phyloP scores from a whole-genome alignment of 352 stramenopile genomes.

The Pythium inflatum region DNA sequence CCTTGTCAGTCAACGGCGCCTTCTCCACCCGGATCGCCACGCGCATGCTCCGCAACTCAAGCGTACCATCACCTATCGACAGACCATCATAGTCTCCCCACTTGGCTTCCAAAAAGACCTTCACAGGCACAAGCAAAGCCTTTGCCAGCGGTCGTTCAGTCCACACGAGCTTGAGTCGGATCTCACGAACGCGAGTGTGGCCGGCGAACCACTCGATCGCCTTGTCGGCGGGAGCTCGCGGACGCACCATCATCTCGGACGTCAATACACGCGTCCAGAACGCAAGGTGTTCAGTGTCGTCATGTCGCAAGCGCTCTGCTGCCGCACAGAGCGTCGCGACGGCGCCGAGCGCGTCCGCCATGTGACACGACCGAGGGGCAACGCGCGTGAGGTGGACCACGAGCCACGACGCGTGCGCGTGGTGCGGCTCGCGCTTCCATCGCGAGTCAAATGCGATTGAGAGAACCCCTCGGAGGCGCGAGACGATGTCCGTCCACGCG shows the following conservation, averaged over 20 bases:
- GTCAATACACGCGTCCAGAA: constrained; percentile 29
- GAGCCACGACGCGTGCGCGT: constrained; percentile 24
- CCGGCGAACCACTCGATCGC: constrained; percentile 20
- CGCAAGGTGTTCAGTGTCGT: constrained; percentile 11
- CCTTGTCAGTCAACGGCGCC: constrained; percentile 7
- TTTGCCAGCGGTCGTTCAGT: constrained; percentile 6
- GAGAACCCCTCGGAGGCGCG: constrained; percentile 13
- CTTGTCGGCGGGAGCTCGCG: constrained; percentile 8
- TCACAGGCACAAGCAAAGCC: constrained; percentile 9
- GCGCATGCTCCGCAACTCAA: constrained; percentile 2
- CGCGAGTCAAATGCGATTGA: constrained; percentile 11
- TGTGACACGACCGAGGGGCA: not conserved
- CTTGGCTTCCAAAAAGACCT: not conserved
- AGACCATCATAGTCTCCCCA: not conserved
- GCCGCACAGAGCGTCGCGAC: constrained; percentile 13
- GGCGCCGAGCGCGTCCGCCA: not conserved
- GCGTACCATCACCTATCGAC: not conserved
- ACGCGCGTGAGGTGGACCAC: constrained; percentile 20
- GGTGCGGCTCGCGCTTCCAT: constrained; percentile 18
- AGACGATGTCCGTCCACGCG: constrained; percentile 10
- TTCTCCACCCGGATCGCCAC: constrained; percentile 17
- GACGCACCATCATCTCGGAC: constrained; percentile 28
- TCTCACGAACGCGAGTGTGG: constrained; percentile 15
- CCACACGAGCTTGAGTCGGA: constrained; percentile 23
- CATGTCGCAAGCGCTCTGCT: constrained; percentile 7